phyloP scores from a whole-genome alignment of 305 asterid genomes.

The Solanum hybrid region DNA sequence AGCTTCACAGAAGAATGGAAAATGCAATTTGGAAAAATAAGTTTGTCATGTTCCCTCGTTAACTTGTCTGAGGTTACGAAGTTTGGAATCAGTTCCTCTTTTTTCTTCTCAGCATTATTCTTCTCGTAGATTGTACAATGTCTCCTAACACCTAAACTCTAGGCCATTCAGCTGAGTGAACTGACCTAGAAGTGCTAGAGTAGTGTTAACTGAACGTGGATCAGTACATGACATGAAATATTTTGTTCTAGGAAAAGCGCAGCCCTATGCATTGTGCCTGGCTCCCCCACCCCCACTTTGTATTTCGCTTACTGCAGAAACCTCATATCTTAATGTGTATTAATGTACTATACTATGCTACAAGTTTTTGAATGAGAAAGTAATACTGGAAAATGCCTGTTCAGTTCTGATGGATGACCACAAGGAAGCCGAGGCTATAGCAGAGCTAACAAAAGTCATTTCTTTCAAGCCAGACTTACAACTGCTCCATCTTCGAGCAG shows the following conservation, averaged over 20 bases:
- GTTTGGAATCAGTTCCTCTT: background rate
- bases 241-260: background rate
- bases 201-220: background rate
- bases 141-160: background rate
- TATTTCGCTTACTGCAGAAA: background rate
- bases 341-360: background rate
- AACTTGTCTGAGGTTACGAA: background rate
- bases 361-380: background rate
- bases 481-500: constrained; percentile 89
- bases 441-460: constrained; percentile 72
- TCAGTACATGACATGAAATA: background rate
- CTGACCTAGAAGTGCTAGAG: background rate
- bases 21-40: background rate
- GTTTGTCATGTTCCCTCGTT: background rate
- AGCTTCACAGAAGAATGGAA: background rate
- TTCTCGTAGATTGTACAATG: background rate
- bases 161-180: background rate
- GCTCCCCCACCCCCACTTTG: background rate
- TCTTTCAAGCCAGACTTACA: constrained; percentile 79
- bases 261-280: background rate
- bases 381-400: constrained; percentile 3
- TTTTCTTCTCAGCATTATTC: background rate
- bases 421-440: constrained; percentile 72
- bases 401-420: constrained; percentile 91
- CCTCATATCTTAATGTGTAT: background rate